Conservation (phyloP, 768 basidiomycete genomes). For the Suillus subluteus region DNA sequence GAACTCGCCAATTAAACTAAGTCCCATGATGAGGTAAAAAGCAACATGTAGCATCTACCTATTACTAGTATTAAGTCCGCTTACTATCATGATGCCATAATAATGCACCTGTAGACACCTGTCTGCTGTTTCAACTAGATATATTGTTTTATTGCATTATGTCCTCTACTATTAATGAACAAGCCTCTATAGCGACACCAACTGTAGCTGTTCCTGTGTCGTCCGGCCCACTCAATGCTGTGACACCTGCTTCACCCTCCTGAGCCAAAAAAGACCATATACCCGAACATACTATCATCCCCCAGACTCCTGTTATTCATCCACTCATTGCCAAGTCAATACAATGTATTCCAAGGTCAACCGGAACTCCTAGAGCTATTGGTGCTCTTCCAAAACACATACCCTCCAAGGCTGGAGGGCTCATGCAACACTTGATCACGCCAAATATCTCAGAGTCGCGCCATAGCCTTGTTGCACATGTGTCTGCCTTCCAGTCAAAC, state of each 20-base stretch:
- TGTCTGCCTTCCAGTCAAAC: not conserved
- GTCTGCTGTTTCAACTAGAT: not conserved
- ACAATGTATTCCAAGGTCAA: not conserved
- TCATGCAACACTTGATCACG: not conserved
- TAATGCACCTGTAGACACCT: not conserved
- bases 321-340: not conserved
- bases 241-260: not conserved
- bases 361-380: not conserved
- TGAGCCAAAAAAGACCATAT: not conserved
- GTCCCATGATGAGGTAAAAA: conserved; percentile 1
- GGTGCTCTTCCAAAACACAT: not conserved
- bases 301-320: not conserved
- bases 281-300: not conserved
- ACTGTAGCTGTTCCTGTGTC: not conserved
- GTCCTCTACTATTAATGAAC: not conserved
- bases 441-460: not conserved
- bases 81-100: not conserved
- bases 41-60: not conserved
- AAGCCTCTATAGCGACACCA: not conserved
- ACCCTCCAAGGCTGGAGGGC: not conserved
- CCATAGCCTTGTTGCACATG: not conserved
- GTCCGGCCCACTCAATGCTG: not conserved
- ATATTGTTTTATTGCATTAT: not conserved
- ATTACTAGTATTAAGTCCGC: not conserved
- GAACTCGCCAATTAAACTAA: not conserved